Evolutionary conservation across 2,329 filamentous ascomycete species (phyloP), one percentile per base, ranked within the genome.

Genomic region (Botrytis byssoidea): DNA sequence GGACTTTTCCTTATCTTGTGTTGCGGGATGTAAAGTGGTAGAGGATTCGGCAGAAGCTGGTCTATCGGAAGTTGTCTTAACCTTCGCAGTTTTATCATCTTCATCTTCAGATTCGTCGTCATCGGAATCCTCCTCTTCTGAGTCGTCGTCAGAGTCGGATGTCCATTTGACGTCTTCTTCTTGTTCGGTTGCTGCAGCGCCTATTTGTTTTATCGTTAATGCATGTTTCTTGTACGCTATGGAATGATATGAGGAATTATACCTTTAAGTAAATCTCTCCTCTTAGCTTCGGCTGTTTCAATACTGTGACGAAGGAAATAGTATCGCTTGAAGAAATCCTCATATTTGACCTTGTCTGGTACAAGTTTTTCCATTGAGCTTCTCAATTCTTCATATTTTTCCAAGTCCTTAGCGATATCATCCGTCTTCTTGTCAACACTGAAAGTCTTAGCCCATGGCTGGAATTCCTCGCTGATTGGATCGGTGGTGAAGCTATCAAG

Each of bases 291-390:
- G 74, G 97, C 95, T 40, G 93, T 95, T 85, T 98, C 95, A 76
- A 99, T 92, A 25, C 96, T 93, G 80, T 97, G 92, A 79, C 95
- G 88, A 76, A 98, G 84, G 85, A 97, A 99, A 82, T 98, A 98
- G 83, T 99, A 99, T 73, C 96, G 88, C 81, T 89, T 92, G 95
- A 96, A 99, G 82, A 99, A 99, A 70, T 92, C 89, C 70, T 86
- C 88, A 80, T 99, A 99, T 48, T 95, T 88, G n/a, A 98, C 93
- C 78, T 90, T 89, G 82, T 95, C 94, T 1, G 96, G 96, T n/a
- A 99, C 96, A 72, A 97, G 85, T 84, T 92, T 94, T 87, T 98
- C 96, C 95, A 99, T 98, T 0, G 94, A 94, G 40, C 87, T 84
- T 78, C 95, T 87, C 78, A 99, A 85, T 83, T 98, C 95, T 16